Conservation (phyloP, 768 basidiomycete genomes). For the Pulveroboletus sp. region DNA sequence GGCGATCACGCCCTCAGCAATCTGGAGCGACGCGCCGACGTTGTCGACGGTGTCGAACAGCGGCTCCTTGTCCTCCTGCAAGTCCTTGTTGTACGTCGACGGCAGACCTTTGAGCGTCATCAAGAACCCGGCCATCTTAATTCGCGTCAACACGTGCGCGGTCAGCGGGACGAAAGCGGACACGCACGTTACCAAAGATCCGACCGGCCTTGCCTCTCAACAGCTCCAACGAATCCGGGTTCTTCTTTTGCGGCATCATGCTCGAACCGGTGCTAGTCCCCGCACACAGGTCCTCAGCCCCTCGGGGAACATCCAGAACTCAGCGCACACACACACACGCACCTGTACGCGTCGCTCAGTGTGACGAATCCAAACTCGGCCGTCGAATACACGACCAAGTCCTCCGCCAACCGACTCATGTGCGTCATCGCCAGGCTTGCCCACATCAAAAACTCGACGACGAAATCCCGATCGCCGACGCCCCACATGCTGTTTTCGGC, state of each 20-base stretch:
- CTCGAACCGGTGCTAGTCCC: conserved; percentile 86
- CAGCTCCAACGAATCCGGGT: conserved; percentile 93
- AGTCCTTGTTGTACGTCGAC: conserved; percentile 98
- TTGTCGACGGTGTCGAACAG: conserved; percentile 93
- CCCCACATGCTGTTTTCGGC: conserved; percentile 97
- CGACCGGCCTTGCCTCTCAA: conserved; percentile 94
- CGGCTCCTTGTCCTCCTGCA: conserved; percentile 98
- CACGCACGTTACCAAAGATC: conserved; percentile 80
- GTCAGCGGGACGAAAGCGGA: neutral
- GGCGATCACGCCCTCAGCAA: conserved; percentile 91
- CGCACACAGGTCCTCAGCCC: too few species aligned
- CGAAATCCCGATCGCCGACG: conserved; percentile 94
- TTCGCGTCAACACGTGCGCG: neutral
- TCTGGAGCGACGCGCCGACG: conserved; percentile 80
- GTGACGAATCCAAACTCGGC: conserved; percentile 96
- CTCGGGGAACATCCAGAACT: too few species aligned
- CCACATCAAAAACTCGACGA: conserved; percentile 98
- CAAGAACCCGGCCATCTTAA: conserved; percentile 94
- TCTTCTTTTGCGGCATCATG: conserved; percentile 99
- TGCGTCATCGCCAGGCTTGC: conserved; percentile 89
- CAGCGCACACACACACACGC: too few species aligned
- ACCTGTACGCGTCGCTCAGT: conserved; percentile 98
- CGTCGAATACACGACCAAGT: conserved; percentile 93
- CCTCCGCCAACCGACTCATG: conserved; percentile 92
- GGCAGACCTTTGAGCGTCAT: conserved; percentile 97